These are phyloP conservation scores for Cornus controversa DNA, from an alignment of 148 eudicot genomes.

Conservation along the genomic window DNA sequence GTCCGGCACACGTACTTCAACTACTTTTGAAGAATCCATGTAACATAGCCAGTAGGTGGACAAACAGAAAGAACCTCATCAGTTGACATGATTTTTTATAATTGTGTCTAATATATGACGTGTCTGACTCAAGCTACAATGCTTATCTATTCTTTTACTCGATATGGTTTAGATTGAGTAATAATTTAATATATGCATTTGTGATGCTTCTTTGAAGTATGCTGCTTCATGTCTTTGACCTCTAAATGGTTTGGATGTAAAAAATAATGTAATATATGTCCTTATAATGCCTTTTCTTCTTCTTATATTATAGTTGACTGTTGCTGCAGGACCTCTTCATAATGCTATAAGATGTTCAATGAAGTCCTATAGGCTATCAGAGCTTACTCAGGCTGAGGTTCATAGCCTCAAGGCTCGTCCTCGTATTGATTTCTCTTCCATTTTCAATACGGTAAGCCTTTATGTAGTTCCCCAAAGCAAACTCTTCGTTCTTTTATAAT, in stretches of 20 bases:
- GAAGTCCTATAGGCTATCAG: constrained; percentile 93
- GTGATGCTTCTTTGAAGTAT: too few species aligned
- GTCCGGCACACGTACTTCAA: too few species aligned
- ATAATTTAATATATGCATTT: too few species aligned
- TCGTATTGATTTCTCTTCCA: constrained; percentile 86
- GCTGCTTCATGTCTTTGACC: neutral
- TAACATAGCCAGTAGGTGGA: neutral
- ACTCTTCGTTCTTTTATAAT: constrained; percentile 4
- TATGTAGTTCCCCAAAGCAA: neutral
- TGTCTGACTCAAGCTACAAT: neutral
- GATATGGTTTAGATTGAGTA: too few species aligned
- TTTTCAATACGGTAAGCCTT: constrained; percentile 68
- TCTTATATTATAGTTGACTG: constrained; percentile 5
- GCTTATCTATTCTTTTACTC: neutral
- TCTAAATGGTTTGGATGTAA: neutral
- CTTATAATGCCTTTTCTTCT: neutral
- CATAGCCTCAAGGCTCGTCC: constrained; percentile 86
- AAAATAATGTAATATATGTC: neutral
- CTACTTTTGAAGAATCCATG: too few species aligned
- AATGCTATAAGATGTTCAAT: constrained; percentile 58
- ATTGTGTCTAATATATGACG: neutral
- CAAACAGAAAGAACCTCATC: neutral
- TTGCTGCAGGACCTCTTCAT: constrained; percentile 39
- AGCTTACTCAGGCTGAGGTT: constrained; percentile 67
- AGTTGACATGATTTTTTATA: neutral